Percentiles rank a stretch among this genome's conserved stretches.
These are phyloP conservation scores for Termitomyces sp. DNA, from an alignment of 768 basidiomycete species.

Conservation along the genomic window DNA sequence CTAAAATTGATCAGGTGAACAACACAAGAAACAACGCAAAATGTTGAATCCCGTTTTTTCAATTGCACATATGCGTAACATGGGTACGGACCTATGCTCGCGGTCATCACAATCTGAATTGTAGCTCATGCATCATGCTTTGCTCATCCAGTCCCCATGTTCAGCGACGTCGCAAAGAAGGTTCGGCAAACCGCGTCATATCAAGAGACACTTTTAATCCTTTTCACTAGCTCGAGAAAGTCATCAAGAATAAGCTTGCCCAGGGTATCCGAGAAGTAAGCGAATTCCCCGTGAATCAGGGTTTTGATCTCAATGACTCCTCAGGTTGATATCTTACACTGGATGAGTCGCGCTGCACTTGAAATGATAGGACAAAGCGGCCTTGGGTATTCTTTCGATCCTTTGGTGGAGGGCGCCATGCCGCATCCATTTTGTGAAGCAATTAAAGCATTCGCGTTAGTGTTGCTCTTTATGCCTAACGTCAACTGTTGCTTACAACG, in stretches of 20 bases:
- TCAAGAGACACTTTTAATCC: background rate
- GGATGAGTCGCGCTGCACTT: background rate
- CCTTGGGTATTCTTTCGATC: background rate
- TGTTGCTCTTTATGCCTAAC: background rate
- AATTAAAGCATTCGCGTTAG: background rate
- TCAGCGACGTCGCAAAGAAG: background rate
- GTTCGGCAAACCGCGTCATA: background rate
- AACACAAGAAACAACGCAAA: constrained; percentile 3
- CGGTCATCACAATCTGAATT: background rate
- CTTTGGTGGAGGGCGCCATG: background rate
- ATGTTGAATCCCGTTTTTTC: background rate
- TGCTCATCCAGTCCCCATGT: background rate
- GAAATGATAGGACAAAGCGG: background rate
- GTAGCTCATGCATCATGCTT: background rate
- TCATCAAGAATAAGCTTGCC: background rate
- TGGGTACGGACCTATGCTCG: background rate
- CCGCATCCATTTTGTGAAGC: background rate
- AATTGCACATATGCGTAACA: background rate
- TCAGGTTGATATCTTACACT: background rate
- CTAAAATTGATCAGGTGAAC: background rate
- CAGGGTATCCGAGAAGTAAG: background rate
- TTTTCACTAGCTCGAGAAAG: background rate
- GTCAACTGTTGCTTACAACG: background rate
- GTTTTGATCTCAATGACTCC: no score
- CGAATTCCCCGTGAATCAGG: background rate